These are phyloP conservation scores for Nicotiana knightiana DNA, from an alignment of 257 asterid genomes.

Conservation along the genomic window DNA sequence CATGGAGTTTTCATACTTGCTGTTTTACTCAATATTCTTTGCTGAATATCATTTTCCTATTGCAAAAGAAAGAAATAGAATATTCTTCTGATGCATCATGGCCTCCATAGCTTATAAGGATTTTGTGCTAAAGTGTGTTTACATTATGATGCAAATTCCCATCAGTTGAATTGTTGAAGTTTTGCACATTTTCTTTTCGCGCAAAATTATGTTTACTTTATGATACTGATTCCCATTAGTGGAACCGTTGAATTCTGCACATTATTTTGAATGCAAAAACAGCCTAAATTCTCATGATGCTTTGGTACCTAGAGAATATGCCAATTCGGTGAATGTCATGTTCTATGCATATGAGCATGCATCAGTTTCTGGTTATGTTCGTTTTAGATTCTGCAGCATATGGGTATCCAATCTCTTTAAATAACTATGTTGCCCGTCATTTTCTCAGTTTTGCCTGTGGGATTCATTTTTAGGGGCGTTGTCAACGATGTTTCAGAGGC, in stretches of 20 bases:
- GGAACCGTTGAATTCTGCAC: not conserved
- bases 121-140: not conserved
- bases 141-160: not conserved
- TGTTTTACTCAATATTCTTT: not conserved
- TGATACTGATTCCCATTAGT: not conserved
- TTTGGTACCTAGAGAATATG: not conserved
- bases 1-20: not conserved
- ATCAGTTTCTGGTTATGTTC: constrained; percentile 3
- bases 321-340: not conserved
- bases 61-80: not conserved
- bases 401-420: not conserved
- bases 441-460: not conserved
- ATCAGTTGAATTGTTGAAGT: not conserved
- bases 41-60: not conserved
- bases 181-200: not conserved
- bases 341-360: not conserved
- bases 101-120: not conserved
- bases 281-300: not conserved
- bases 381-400: not conserved
- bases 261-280: not conserved
- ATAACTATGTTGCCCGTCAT: not conserved
- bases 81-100: not conserved
- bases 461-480: constrained; percentile 42
- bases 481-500: constrained; percentile 64
- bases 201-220: not conserved